phyloP scores from a whole-genome alignment of 805 yeast genomes.

The Debaryomyces prosopidis region DNA sequence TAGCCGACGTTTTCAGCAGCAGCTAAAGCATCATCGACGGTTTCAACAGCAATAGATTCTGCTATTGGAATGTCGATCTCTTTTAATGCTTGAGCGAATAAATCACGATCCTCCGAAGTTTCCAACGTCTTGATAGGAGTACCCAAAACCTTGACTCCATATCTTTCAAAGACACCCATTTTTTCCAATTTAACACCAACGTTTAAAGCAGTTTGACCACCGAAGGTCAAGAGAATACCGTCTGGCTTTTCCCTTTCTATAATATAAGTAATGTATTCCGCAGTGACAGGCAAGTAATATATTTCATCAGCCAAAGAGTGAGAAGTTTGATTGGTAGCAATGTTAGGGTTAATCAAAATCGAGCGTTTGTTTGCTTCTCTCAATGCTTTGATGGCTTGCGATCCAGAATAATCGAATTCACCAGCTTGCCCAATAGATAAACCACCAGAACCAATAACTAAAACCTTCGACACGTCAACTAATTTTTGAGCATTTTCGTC shows the following conservation, averaged over 20 bases:
- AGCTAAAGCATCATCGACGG: conserved; percentile 86
- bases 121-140: conserved; percentile 96
- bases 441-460: conserved; percentile 97
- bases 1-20: conserved; percentile 90
- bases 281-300: conserved; percentile 93
- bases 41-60: conserved; percentile 92
- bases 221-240: conserved; percentile 93
- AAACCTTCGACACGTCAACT: conserved; percentile 83
- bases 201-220: conserved; percentile 97
- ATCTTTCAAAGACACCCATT: conserved; percentile 90
- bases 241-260: conserved; percentile 96
- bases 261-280: conserved; percentile 92
- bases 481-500: conserved; percentile 64
- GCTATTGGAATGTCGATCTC: conserved; percentile 97
- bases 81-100: conserved; percentile 91
- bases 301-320: conserved; percentile 94
- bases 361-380: conserved; percentile 86
- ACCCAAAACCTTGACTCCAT: conserved; percentile 92
- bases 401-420: conserved; percentile 95
- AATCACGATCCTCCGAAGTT: conserved; percentile 96
- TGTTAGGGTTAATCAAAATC: conserved; percentile 89
- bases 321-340: conserved; percentile 95
- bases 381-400: conserved; percentile 95
- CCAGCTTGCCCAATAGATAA: conserved; percentile 98
- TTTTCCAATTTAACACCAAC: conserved; percentile 94